Percentiles rank a stretch among this genome's conserved stretches.
Conservation (phyloP, 768 basidiomycete genomes). For the Trametes coccinea region DNA sequence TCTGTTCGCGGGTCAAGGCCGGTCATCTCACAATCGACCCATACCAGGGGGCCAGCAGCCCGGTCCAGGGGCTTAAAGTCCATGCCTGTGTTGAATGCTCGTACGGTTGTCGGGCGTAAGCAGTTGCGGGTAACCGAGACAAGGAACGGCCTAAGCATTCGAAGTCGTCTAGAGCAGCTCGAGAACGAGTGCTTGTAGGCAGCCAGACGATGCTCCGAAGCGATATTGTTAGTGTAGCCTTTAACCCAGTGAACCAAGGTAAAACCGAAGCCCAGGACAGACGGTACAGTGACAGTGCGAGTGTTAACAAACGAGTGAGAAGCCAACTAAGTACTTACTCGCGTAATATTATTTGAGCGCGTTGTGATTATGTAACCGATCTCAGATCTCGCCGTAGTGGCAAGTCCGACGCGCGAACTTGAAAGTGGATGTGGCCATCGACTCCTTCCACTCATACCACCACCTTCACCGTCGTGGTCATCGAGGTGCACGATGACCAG, state of each 20-base stretch:
- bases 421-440: too few species aligned
- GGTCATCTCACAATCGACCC: conserved; percentile 91
- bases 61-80: conserved; percentile 40
- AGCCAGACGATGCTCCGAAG: too few species aligned
- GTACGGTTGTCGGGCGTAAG: conserved; percentile 1
- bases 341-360: not conserved
- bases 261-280: too few species aligned
- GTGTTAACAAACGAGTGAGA: not conserved
- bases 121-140: conserved; percentile 7
- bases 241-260: too few species aligned
- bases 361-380: conserved; percentile 1
- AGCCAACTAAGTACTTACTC: not conserved
- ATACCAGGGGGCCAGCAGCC: conserved; percentile 67
- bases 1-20: conserved; percentile 68
- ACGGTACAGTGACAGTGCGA: too few species aligned
- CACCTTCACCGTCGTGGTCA: not conserved
- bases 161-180: not conserved
- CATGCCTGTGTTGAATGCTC: conserved; percentile 7
- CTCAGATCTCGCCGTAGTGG: conserved; percentile 9
- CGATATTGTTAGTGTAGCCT: too few species aligned
- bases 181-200: too few species aligned
- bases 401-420: not conserved
- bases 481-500: conserved; percentile 23
- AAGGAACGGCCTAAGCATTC: conserved; percentile 5
- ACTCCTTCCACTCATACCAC: not conserved